A percentile compares a stretch with the other conserved stretches of the same genome.
phyloP scores from a whole-genome alignment of 176 grass and related monocot species.

The Phyllostachys edulis region DNA sequence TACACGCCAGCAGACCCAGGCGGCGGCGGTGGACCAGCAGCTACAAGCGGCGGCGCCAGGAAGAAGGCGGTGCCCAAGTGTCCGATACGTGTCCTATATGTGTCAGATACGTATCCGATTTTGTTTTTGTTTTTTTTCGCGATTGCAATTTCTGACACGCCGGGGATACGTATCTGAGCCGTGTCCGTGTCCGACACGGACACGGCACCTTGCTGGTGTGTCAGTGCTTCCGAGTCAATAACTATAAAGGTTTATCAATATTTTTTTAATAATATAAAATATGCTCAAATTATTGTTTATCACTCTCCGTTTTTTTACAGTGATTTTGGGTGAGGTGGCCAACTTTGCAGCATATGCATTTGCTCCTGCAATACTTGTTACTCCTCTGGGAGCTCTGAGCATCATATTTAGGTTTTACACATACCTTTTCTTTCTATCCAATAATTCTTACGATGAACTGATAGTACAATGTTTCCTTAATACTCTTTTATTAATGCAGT shows the following conservation, averaged over 20 bases:
- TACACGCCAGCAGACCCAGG: too few relatives aligned
- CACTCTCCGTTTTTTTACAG: constrained; percentile 28
- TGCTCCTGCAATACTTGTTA: constrained; percentile 81
- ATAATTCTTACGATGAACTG: not conserved
- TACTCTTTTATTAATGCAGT: constrained; percentile 61
- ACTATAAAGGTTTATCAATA: not conserved
- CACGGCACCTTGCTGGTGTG: too few relatives aligned
- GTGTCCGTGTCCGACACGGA: too few relatives aligned
- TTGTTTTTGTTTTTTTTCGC: too few relatives aligned
- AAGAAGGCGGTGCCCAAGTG: too few relatives aligned
- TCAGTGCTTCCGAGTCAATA: too few relatives aligned
- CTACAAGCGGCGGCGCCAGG: too few relatives aligned
- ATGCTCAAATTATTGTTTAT: not conserved
- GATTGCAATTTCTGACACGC: too few relatives aligned
- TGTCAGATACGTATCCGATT: too few relatives aligned
- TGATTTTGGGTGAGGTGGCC: constrained; percentile 81
- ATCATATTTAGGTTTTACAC: constrained; percentile 80
- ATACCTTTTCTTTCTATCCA: not conserved
- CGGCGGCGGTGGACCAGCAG: too few relatives aligned
- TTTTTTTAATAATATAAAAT: not conserved
- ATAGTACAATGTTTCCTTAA: constrained; percentile 21
- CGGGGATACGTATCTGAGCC: too few relatives aligned
- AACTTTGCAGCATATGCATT: constrained; percentile 91
- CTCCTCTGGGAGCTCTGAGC: constrained; percentile 84
- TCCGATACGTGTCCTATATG: too few relatives aligned